phyloP scores from a whole-genome alignment of 2,329 filamentous ascomycete species.

The Fusarium annulatum region DNA sequence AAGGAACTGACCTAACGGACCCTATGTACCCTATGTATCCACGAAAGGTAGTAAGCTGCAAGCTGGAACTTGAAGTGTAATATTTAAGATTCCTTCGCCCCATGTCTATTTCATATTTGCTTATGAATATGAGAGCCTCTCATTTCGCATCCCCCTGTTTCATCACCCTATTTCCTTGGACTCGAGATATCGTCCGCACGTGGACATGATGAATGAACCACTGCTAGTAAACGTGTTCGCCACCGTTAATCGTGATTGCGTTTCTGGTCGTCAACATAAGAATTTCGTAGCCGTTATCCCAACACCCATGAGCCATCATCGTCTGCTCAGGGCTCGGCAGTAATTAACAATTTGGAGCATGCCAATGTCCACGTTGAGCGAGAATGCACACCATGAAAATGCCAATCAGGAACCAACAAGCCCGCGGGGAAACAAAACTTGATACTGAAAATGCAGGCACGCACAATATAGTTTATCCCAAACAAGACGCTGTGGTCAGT shows the following conservation, averaged over 20 bases:
- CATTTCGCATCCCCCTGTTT: not conserved
- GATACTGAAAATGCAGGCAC: conserved; percentile 1
- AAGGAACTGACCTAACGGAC: not conserved
- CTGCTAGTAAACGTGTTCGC: conserved; percentile 2
- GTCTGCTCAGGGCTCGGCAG: not conserved
- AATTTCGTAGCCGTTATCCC: not conserved
- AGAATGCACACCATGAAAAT: not conserved
- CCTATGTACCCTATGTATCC: not conserved
- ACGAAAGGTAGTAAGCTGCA: not conserved
- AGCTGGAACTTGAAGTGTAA: conserved; percentile 22
- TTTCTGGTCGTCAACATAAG: conserved; percentile 33
- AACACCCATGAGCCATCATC: not conserved
- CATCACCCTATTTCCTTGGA: not conserved
- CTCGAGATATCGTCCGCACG: not conserved
- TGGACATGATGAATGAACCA: not conserved
- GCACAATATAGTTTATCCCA: conserved; percentile 1
- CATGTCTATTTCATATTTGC: not conserved
- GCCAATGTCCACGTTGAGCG: not conserved
- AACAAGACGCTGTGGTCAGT: conserved; percentile 9
- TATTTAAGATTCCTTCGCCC: not conserved
- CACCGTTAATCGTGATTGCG: conserved; percentile 24
- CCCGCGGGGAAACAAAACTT: not conserved
- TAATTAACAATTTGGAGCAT: not conserved
- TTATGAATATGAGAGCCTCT: conserved; percentile 8
- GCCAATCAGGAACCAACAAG: not conserved